Evolutionary conservation across 345 rosid species (phyloP).

Genomic region (Salix viminalis): DNA sequence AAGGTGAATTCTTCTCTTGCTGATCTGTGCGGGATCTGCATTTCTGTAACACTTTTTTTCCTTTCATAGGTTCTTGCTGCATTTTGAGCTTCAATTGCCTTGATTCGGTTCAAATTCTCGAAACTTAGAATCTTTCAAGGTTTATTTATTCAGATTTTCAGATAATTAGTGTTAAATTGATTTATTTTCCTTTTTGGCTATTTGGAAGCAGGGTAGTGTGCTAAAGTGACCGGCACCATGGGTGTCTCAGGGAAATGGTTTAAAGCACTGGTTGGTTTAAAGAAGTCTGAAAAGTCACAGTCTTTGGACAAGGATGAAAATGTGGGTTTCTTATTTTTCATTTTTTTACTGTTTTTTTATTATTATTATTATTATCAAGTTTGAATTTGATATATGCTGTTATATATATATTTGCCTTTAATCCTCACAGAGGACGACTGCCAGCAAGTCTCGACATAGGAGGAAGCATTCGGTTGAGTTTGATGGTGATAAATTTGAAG

Average conservation of each 20-base stretch:
- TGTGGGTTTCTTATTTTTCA: slow-evolving; percentile 39
- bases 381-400: not conserved
- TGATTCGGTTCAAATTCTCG: not conserved
- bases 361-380: not conserved
- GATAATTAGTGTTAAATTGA: not conserved
- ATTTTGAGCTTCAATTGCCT: not conserved
- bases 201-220: slow-evolving; percentile 30
- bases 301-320: slow-evolving; percentile 61
- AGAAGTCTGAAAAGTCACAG: slow-evolving; percentile 64
- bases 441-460: slow-evolving; percentile 51
- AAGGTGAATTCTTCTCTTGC: slow-evolving; percentile 16
- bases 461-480: slow-evolving; percentile 64
- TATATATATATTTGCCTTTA: slow-evolving; percentile 7
- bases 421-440: slow-evolving; percentile 39
- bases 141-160: not conserved
- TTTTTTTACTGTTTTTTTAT: not conserved
- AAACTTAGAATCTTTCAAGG: not conserved
- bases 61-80: not conserved
- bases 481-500: slow-evolving; percentile 46
- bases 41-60: not conserved
- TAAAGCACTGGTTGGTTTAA: slow-evolving; percentile 79
- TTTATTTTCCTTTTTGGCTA: slow-evolving; percentile 11
- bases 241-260: slow-evolving; percentile 97
- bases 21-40: not conserved
- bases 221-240: slow-evolving; percentile 37